Base-by-base conservation (phyloP, 2,329 filamentous ascomycete species). In the Aspergillus pseudotamarii region DNA sequence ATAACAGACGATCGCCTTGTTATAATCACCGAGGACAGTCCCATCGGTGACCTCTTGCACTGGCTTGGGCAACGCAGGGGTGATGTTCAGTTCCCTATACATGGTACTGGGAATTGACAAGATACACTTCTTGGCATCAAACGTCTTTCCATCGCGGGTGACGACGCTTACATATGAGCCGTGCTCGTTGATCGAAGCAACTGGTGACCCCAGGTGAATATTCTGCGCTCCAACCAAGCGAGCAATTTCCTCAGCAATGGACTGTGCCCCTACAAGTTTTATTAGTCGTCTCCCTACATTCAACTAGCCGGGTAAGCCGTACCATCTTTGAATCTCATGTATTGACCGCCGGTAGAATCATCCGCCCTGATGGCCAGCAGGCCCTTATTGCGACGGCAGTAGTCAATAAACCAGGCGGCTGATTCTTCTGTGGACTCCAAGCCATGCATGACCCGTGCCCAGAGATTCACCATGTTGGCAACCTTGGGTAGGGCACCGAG, bases 371-470 rank as follows among this genome's bases (percentile, higher is more conserved):
- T 74, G 1, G 75, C 69, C 5, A 79, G 60, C 4, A 79, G 70
- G 0, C 78, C 76, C 1, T 67, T 63, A 57, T 78, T 78, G 0
- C 71, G 68, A 10, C 76, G 75, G 54, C 78, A 80, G 64, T 79
- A 79, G 58, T 79, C 76, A 26, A 79, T 76, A 53, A 79, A 78
- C 64, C 66, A 79, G 0, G 73, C 76, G 0, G 77, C 78, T 0
- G 75, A 78, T 46, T 78, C 72, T 38, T 79, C 68, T 1, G 67
- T 76, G 0, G 77, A 76, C 61, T 80, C 76, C 0, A 79, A 34
- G 0, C 78, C 78, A 11, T 78, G 74, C 77, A 80, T 80, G 3
- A 74, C 77, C 8, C 71, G 65, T 1, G 71, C 70, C 78, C 77
- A 80, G 1, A 79, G 60, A 14, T 78, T 79, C 21, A 77, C 67